A percentile compares a stretch with the other conserved stretches of the same genome.
Conservation (phyloP, 768 basidiomycete species). For the Rhizopogon rudus region DNA sequence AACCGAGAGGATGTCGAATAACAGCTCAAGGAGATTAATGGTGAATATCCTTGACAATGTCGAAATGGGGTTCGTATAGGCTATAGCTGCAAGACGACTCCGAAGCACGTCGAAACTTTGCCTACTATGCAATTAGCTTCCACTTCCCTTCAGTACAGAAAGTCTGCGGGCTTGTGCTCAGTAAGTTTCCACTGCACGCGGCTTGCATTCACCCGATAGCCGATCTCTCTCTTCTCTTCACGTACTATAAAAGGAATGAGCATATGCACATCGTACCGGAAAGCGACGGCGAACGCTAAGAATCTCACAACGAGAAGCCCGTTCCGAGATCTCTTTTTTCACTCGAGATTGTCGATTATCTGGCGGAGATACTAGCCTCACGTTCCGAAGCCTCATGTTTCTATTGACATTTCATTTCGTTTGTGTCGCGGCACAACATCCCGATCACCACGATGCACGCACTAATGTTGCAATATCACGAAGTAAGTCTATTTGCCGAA, state of each 20-base stretch:
- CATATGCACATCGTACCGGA: conserved; percentile 4
- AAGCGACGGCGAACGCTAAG: conserved; percentile 7
- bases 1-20: conserved; percentile 81
- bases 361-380: conserved; percentile 38
- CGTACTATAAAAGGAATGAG: conserved; percentile 30
- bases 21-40: conserved; percentile 83
- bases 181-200: no score
- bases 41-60: conserved; percentile 78
- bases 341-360: conserved; percentile 43
- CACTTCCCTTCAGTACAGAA: no score
- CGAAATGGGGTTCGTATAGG: conserved; percentile 21
- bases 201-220: conserved; percentile 36
- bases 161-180: no score
- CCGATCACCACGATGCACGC: conserved; percentile 18
- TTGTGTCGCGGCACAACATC: conserved; percentile 22
- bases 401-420: conserved; percentile 34
- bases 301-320: conserved; percentile 42
- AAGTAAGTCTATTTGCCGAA: conserved; percentile 37
- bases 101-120: no score
- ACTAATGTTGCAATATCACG: conserved; percentile 28
- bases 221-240: conserved; percentile 32
- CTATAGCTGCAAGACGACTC: no score
- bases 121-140: no score
- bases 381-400: conserved; percentile 67
- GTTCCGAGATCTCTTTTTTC: conserved; percentile 33